Evolutionary conservation across 2,329 filamentous ascomycete species (phyloP), one percentile per base, ranked within the genome.

Genomic region (Hymenoscyphus fructigenus): DNA sequence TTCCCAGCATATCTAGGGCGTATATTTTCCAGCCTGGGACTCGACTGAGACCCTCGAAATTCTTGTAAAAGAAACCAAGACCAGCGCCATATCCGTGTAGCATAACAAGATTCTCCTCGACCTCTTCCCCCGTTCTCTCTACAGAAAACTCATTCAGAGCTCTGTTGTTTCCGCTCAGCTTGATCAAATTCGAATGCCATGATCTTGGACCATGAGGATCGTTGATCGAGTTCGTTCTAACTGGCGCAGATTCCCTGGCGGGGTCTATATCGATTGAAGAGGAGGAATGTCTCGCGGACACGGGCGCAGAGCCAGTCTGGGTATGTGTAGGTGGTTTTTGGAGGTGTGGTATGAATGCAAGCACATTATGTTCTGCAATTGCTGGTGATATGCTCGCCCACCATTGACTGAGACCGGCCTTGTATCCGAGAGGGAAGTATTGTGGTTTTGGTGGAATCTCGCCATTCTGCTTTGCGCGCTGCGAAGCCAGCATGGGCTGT

Each of bases 51-150:
- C 89, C 88, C 77, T 99, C 95, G 66, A 96, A 97, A 76, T 99
- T 99, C 79, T 95, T 94, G 83, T 97, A 99, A 83, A 96, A 99
- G 79, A 99, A 98, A 26, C 94, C 95, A 0, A 99, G 84, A 0
- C 95, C 95, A 1, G 95, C 95, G 57, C 95, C 95, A 77, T 99
- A 99, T 67, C 95, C 95, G 76, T 99, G 95, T 4, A 99, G 81
- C 87, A 99, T 96, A 56, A 99, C 94, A 17, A 99, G 82, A 55
- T 92, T 95, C 74, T 98, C 89, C 57, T 96, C 89, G 0, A 87
- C 85, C 4, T 88, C 79, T 75, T 97, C 93, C 41, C 88, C 92
- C 0, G 92, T 80, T 59, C 88, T 44, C 80, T 95, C 62, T 81
- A 84, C 32, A 83, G 84, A 56, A 86, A 90, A 64, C 79, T 92